phyloP scores from a whole-genome alignment of 805 yeast genomes.

The Barnettozyma californica region DNA sequence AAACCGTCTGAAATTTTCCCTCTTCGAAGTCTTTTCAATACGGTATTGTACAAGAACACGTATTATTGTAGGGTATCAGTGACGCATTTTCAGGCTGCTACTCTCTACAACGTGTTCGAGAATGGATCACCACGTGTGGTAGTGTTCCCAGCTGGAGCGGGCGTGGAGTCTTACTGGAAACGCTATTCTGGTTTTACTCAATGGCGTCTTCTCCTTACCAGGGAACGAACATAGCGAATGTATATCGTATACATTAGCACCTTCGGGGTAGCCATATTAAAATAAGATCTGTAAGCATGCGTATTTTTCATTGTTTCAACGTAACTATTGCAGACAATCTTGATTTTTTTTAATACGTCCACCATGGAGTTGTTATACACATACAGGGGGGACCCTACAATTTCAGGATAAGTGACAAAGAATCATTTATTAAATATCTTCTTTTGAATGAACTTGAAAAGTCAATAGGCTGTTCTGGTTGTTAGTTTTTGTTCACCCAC shows the following conservation, averaged over 20 bases:
- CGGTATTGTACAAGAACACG: slow-evolving; percentile 24
- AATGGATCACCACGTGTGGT: slow-evolving; percentile 15
- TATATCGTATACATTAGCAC: not conserved
- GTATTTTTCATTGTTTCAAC: too few species aligned
- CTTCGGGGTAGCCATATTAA: not conserved
- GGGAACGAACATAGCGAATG: slow-evolving; percentile 25
- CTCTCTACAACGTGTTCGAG: slow-evolving; percentile 28
- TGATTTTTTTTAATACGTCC: too few species aligned
- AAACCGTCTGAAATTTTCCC: slow-evolving; percentile 2
- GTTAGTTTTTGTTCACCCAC: not conserved
- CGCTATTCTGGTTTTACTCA: slow-evolving; percentile 17
- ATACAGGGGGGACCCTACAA: too few species aligned
- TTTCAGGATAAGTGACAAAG: too few species aligned
- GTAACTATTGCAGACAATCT: too few species aligned
- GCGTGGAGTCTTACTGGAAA: slow-evolving; percentile 13
- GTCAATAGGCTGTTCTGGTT: not conserved
- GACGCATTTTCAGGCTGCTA: slow-evolving; percentile 21
- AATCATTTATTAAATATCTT: too few species aligned
- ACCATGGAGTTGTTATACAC: too few species aligned
- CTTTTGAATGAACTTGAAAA: too few species aligned
- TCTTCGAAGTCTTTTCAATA: slow-evolving; percentile 6
- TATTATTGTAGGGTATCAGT: slow-evolving; percentile 27
- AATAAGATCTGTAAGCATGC: too few species aligned
- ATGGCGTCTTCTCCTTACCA: slow-evolving; percentile 34
- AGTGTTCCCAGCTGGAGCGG: slow-evolving; percentile 32